Conservation (phyloP, 345 rosid species). For the Clarkia xantiana region DNA sequence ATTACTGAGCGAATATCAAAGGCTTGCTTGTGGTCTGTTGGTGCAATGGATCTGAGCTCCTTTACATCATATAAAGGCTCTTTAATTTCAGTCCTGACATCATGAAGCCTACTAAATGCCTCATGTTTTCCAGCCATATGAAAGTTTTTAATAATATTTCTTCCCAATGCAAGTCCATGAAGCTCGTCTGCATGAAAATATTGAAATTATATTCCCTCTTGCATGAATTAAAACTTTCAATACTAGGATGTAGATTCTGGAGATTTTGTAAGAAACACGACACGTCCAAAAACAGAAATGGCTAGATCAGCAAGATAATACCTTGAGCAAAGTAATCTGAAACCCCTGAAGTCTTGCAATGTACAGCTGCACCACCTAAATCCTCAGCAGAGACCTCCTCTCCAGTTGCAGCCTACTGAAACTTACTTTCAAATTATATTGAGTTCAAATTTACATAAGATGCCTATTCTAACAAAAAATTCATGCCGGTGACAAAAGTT, state of each 20-base stretch:
- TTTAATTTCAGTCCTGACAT: constrained; percentile 24
- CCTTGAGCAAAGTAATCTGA: constrained; percentile 98
- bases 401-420: constrained; percentile 91
- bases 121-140: constrained; percentile 67
- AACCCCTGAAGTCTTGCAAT: constrained; percentile 87
- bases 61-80: constrained; percentile 71
- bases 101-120: constrained; percentile 18
- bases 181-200: constrained; percentile 52
- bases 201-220: not conserved
- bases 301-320: constrained; percentile 11
- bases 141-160: constrained; percentile 81
- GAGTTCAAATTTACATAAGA: too few relatives aligned
- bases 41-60: constrained; percentile 85
- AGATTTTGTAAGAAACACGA: not conserved
- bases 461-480: too few relatives aligned
- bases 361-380: constrained; percentile 80
- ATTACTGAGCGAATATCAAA: constrained; percentile 83
- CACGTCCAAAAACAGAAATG: constrained; percentile 14
- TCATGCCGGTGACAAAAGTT: too few relatives aligned
- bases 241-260: not conserved
- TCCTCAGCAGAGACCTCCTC: constrained; percentile 94
- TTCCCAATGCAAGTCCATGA: constrained; percentile 87
- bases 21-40: constrained; percentile 78
- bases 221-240: not conserved
- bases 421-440: constrained; percentile 17